phyloP scores from a whole-genome alignment of 352 stramenopile genomes.

The Pythium dissotocum region DNA sequence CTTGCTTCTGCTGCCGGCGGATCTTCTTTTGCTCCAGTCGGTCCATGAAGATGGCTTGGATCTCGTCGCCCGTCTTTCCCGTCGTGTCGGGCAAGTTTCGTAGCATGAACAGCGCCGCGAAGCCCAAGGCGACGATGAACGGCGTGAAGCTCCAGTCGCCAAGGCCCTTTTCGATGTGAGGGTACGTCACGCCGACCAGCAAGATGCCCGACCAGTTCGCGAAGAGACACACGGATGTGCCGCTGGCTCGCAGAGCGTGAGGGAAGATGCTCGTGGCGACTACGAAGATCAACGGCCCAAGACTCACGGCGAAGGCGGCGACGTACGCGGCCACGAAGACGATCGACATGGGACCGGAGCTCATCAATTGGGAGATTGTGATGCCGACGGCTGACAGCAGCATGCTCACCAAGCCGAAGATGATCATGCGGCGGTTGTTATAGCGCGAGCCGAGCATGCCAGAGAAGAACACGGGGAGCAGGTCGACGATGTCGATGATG shows the following conservation, averaged over 20 bases:
- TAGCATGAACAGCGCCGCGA: constrained; percentile 18
- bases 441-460: constrained; percentile 41
- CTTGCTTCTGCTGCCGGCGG: background rate
- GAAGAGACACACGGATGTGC: constrained; percentile 49
- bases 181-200: constrained; percentile 58
- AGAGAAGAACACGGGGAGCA: constrained; percentile 51
- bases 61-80: constrained; percentile 28
- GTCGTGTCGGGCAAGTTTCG: constrained; percentile 22
- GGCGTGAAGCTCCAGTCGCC: constrained; percentile 41
- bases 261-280: constrained; percentile 59
- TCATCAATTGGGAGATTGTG: constrained; percentile 39
- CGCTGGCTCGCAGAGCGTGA: constrained; percentile 43
- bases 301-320: constrained; percentile 43
- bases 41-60: constrained; percentile 23
- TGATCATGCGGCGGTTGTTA: constrained; percentile 50
- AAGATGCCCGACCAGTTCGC: constrained; percentile 60
- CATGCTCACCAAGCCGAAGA: constrained; percentile 51
- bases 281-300: constrained; percentile 56
- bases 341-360: constrained; percentile 43
- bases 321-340: constrained; percentile 57
- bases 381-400: constrained; percentile 19
- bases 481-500: constrained; percentile 53
- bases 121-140: constrained; percentile 18
- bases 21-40: constrained; percentile 1
- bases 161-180: constrained; percentile 46